Conservation (phyloP, 2,329 filamentous ascomycete genomes). For the Epichloe bromicola region DNA sequence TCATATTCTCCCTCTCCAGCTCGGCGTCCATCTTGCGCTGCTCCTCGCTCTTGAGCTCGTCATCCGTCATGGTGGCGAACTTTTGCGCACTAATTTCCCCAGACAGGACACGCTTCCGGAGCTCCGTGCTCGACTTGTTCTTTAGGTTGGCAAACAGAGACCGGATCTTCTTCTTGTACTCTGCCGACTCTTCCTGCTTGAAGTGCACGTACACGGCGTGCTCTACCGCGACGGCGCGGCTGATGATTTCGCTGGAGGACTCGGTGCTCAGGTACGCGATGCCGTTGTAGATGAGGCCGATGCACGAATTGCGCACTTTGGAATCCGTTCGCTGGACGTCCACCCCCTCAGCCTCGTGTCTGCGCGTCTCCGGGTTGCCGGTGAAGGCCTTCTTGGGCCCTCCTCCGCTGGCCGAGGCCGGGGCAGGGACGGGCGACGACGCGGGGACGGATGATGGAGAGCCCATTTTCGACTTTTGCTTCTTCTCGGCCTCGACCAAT, state of each 20-base stretch:
- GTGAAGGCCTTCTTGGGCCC: conserved; percentile 35
- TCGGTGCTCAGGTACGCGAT: conserved; percentile 59
- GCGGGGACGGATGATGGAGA: conserved; percentile 32
- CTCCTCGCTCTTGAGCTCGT: conserved; percentile 82
- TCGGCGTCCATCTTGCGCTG: conserved; percentile 63
- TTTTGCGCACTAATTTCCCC: conserved; percentile 58
- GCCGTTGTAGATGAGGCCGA: conserved; percentile 89
- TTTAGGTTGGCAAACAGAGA: conserved; percentile 93
- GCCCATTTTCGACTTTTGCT: conserved; percentile 28
- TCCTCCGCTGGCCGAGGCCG: conserved; percentile 30
- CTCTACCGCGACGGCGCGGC: conserved; percentile 72
- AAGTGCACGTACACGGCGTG: conserved; percentile 57
- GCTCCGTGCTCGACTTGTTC: conserved; percentile 70
- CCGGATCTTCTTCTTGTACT: conserved; percentile 80
- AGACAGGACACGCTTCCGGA: conserved; percentile 62
- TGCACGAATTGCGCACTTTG: conserved; percentile 64
- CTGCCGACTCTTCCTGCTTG: conserved; percentile 50
- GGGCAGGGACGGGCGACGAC: conserved; percentile 31
- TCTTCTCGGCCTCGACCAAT: conserved; percentile 55
- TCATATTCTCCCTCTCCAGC: conserved; percentile 87
- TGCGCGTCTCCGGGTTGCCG: conserved; percentile 66
- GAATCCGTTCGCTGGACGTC: conserved; percentile 65
- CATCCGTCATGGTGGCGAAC: conserved; percentile 78
- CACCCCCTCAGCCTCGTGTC: conserved; percentile 68
- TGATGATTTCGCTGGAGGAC: conserved; percentile 57